Percentiles rank a stretch among this genome's conserved stretches.
phyloP scores from a whole-genome alignment of 2,329 filamentous ascomycete genomes.

The Cordyceps fumosorosea region DNA sequence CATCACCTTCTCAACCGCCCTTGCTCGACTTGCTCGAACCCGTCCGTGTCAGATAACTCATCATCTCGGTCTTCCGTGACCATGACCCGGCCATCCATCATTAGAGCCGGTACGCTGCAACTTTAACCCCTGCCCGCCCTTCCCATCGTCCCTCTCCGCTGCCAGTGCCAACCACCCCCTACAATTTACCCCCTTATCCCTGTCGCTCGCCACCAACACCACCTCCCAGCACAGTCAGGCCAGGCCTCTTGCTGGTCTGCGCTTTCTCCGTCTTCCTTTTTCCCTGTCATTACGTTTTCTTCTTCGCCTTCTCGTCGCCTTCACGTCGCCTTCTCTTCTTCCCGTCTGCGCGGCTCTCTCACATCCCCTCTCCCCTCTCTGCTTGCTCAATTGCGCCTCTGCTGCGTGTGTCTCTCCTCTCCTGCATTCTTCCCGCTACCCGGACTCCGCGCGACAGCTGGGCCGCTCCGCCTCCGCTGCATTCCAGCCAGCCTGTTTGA shows the following conservation, averaged over 20 bases:
- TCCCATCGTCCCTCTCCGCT: conserved; percentile 15
- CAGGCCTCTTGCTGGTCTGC: not conserved
- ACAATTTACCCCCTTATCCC: conserved; percentile 2
- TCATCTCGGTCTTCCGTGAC: conserved; percentile 19
- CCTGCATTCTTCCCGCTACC: conserved; percentile 4
- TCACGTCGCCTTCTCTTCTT: not conserved
- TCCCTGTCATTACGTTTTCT: not conserved
- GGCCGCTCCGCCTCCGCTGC: not conserved
- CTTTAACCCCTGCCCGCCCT: conserved; percentile 11
- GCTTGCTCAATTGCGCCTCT: not conserved
- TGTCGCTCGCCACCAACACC: not conserved
- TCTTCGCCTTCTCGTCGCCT: not conserved
- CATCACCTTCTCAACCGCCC: no score
- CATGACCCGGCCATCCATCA: conserved; percentile 55
- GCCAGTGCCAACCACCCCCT: no score
- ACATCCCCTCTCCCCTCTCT: not conserved
- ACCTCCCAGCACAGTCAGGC: not conserved
- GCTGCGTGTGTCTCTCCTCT: not conserved
- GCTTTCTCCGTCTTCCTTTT: not conserved
- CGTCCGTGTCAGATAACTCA: no score
- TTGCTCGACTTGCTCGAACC: no score
- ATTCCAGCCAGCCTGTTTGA: conserved; percentile 6
- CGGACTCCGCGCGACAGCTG: not conserved
- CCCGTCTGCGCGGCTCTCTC: not conserved
- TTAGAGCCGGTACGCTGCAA: conserved; percentile 51